Percentiles rank a stretch among this genome's conserved stretches.
These are phyloP conservation scores for Dendrobium nobile DNA, from an alignment of 106 monocot species.

Conservation along the genomic window DNA sequence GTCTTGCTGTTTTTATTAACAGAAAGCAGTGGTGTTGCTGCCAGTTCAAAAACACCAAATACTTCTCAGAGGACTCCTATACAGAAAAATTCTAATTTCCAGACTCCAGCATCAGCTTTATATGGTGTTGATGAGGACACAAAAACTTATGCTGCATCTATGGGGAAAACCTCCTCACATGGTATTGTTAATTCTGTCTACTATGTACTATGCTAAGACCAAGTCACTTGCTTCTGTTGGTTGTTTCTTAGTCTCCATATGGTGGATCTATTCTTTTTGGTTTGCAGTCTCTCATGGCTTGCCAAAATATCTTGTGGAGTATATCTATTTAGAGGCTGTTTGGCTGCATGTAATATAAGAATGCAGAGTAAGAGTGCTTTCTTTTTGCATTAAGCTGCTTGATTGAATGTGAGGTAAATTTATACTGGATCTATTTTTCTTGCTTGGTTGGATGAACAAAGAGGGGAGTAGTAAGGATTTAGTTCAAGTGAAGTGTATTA, in stretches of 20 bases:
- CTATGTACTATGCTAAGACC: background rate
- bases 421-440: background rate
- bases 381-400: background rate
- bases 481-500: too few species aligned
- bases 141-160: slow-evolving; percentile 4
- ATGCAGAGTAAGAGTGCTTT: background rate
- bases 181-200: slow-evolving; percentile 14
- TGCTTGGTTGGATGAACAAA: background rate
- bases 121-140: slow-evolving; percentile 49
- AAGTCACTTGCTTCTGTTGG: background rate
- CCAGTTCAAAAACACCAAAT: slow-evolving; percentile 16
- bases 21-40: slow-evolving; percentile 3
- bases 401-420: background rate
- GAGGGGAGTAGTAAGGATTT: too few species aligned
- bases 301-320: background rate
- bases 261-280: background rate
- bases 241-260: background rate
- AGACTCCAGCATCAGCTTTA: slow-evolving; percentile 88
- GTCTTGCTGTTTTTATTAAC: background rate
- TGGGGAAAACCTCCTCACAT: slow-evolving; percentile 14
- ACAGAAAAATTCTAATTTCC: slow-evolving; percentile 61
- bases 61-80: slow-evolving; percentile 18
- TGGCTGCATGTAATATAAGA: background rate
- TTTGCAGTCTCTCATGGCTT: background rate
- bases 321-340: background rate